Percentiles rank a stretch among this genome's conserved stretches.
phyloP scores from a whole-genome alignment of 2,329 filamentous ascomycete species.

The Cladophialophora yegresii region DNA sequence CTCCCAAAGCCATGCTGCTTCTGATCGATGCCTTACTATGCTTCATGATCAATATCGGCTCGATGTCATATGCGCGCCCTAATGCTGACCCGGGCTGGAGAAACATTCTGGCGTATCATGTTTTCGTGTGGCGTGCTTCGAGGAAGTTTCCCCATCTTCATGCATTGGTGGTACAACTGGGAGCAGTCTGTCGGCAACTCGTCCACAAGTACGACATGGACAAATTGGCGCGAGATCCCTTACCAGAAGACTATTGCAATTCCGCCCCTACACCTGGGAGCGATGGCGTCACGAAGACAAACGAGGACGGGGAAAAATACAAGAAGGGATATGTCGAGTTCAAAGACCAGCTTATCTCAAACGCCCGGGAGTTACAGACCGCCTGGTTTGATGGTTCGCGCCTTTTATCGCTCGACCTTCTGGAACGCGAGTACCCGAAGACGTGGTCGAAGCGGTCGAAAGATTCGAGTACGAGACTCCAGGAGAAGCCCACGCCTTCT shows the following conservation, averaged over 20 bases:
- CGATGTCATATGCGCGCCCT: constrained; percentile 46
- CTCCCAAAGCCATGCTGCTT: constrained; percentile 26
- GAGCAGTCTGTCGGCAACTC: constrained; percentile 50
- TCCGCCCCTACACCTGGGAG: constrained; percentile 48
- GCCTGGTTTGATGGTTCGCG: constrained; percentile 50
- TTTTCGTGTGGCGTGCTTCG: constrained; percentile 47
- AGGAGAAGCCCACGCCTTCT: constrained; percentile 34
- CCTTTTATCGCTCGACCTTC: constrained; percentile 45
- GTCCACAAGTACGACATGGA: constrained; percentile 51
- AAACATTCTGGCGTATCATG: constrained; percentile 52
- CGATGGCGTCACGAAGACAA: constrained; percentile 44
- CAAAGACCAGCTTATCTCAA: constrained; percentile 45
- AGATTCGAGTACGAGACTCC: constrained; percentile 44
- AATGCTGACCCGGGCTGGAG: constrained; percentile 49
- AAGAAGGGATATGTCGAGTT: constrained; percentile 46
- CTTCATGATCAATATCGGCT: constrained; percentile 52
- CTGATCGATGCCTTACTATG: constrained; percentile 50
- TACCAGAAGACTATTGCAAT: constrained; percentile 45
- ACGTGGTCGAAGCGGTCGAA: constrained; percentile 49
- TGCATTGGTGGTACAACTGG: constrained; percentile 50
- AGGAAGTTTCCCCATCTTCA: constrained; percentile 46
- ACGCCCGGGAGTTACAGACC: constrained; percentile 46
- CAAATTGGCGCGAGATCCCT: constrained; percentile 45
- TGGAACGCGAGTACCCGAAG: constrained; percentile 46
- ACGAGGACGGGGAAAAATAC: constrained; percentile 41